phyloP scores from a whole-genome alignment of 345 rosid genomes.

The Rhodamnia rubescens region DNA sequence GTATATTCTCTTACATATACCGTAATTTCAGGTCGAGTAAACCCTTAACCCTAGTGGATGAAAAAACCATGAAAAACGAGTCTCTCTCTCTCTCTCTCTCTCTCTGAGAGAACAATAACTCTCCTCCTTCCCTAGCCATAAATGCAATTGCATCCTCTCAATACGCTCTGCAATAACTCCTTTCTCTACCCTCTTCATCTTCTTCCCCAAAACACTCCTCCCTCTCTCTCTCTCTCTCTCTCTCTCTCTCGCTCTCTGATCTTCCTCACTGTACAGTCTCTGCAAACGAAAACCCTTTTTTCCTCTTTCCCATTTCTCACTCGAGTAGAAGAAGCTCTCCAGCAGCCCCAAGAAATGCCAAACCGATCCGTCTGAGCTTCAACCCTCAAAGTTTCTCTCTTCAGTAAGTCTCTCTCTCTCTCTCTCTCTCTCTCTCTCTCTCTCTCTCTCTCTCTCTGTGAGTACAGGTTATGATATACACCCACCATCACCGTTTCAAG shows the following conservation, averaged over 20 bases:
- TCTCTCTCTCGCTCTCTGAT: not conserved
- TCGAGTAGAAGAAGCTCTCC: not conserved
- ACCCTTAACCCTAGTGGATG: not conserved
- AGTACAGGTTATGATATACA: not conserved
- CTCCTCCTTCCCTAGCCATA: slow-evolving; percentile 33
- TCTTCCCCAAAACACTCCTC: slow-evolving; percentile 16
- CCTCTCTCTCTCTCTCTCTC: slow-evolving; percentile 3
- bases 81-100: slow-evolving; percentile 13
- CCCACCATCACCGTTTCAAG: not conserved
- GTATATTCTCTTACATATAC: not conserved
- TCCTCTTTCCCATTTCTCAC: not conserved
- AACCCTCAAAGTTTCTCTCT: not conserved
- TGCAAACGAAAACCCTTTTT: not conserved
- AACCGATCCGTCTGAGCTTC: not conserved
- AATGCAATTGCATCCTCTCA: slow-evolving; percentile 72
- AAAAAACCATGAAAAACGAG: not conserved
- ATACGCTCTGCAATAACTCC: slow-evolving; percentile 65
- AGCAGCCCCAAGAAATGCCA: not conserved
- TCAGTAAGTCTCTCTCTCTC: not conserved
- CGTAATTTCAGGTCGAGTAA: not conserved
- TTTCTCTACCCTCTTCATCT: slow-evolving; percentile 16
- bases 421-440: not conserved
- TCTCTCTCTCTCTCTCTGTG: not conserved
- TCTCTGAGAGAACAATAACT: slow-evolving; percentile 19
- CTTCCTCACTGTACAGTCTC: not conserved